Evolutionary conservation across 1,139 yeast species (phyloP), one percentile per base, ranked within the genome.

Genomic region (Suhomyces kunorum): DNA sequence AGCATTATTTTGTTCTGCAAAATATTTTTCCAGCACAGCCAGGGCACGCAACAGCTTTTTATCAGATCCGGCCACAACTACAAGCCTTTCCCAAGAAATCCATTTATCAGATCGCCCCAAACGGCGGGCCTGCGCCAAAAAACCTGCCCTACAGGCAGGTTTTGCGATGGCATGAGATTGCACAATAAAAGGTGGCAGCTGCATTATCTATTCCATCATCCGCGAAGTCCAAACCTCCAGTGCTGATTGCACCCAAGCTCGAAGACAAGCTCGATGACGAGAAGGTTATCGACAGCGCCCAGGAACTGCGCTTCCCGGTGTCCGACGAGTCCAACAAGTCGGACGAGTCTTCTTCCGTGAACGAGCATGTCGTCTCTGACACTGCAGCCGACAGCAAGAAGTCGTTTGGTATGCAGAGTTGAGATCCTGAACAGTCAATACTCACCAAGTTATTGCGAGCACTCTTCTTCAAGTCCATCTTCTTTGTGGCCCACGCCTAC

Each of bases 401-500:
- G 43, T 66, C 71, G 6, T 54, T 63, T 35, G 75, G 74, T 24
- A 54, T 74, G 67, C 49, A 71, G 61, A 49, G 63, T 71, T 14
- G 78, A 74, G 50, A 54, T 73, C 20, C 56, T 71, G 46, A 64
- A 64, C 16, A 59, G 56, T 6, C 76, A 69, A 46, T 71, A 55
- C 43, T 33, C 34, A 48, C 43, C 4, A 31, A n/a, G n/a, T n/a
- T 20, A n/a, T 60, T 45, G 38, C 71, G 66, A 40, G 43, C 64
- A 7, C 50, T 65, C 25, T 66, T 76, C 46, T 78, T 77, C 45
- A 51, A 80, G 38, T 64, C 75, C 33, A 71, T 82, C 13, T 82
- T 84, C 55, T 48, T 79, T 13, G 75, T 81, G 43, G 76, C 87
- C 18, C 85, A 81, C 55, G 78, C 76, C 27, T 84, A 83, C 53